Evolutionary conservation across 257 asterid genomes (phyloP), one percentile per base, ranked within the genome.

Genomic region (Petunia secreta): DNA sequence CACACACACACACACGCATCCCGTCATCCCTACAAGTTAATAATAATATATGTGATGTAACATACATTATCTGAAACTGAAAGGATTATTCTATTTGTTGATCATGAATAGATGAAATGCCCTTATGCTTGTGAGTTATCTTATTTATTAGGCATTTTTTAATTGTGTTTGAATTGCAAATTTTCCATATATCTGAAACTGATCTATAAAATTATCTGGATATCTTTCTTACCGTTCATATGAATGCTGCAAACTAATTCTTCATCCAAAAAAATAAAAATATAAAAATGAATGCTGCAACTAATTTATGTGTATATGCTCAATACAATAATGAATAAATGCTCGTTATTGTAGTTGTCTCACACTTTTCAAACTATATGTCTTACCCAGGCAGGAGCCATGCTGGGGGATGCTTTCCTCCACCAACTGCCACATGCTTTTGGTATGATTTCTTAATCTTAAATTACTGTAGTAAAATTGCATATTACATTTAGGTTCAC

Each of bases 371-470:
- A 41, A 6, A 62, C 75, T 66, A 41, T 80, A 15, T 43, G 40
- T 59, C 68, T 77, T 80, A 62, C 79, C 88, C 90, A 96, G 99
- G 99, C 99, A 64, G 99, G 99, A 89, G 98, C 99, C 8, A 94
- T 96, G 99, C 84, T 96, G 52, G 99, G 99, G 79, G 99, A 95
- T 89, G 98, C 99, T 86, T 95, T 95, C 88, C 99, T 95, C 87
- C 99, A 95, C 89, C 99, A 95, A 82, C 78, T 95, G 90, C 98
- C 99, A 44, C 99, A 95, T 92, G 98, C 99, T 84, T 95, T 95
- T 65, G 97, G 99, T 95, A 95, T 80, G 92, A 78, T 78, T 16
- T 78, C 58, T 16, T 68, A 16, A 16, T 68, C 76, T 68, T 68
- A 68, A 68, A 46, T 44, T 44, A 16, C 16, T 13, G 16, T 8